Evolutionary conservation across 2,329 filamentous ascomycete genomes (phyloP), one percentile per base, ranked within the genome.

Genomic region (Chaetothyriales sp.): DNA sequence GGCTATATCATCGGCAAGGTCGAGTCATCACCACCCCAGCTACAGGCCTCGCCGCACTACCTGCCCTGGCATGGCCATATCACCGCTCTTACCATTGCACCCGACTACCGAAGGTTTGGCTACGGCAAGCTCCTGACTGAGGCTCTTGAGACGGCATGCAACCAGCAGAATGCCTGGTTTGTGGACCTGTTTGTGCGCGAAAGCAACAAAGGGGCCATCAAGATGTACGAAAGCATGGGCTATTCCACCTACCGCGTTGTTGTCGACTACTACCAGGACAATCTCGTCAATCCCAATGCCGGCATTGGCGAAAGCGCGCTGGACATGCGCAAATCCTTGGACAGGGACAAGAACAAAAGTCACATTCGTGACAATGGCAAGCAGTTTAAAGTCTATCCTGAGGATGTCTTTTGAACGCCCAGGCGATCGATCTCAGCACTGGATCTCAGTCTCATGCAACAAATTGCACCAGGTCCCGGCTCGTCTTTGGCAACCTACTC

Each of bases 61-160:
- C 83, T 95, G n/a, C 90, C 90, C n/a, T 96, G 88, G 86, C 92
- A 98, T 70, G 90, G 88, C 18, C 92, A 98, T 69, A 94, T 98
- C 64, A 98, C 92, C 3, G 92, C 90, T 36, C 75, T 98, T 48
- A 96, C 92, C 0, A 86, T 98, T 18, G 83, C 90, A 0, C 92
- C 92, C 0, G 80, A 83, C 51, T 87, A 87, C 47, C 82, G 92
- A 25, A 79, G 92, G 44, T 76, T 92, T 15, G 90, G 92, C 15
- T 84, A 95, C 60, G 92, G 90, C 48, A 86, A 84, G 53, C 82
- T 84, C 45, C 75, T 98, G 39, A 88, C 84, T 0, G 77, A 84
- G 61, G 81, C 86, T 51, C 75, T 98, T 26, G 90, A 95, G 67
- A 74, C 75, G n/a, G 82, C 80, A 1, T 87, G 86, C 43, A 84